A percentile compares a stretch with the other conserved stretches of the same genome.
These are phyloP conservation scores for Pichia kudriavzevii DNA, from an alignment of 1,139 yeast genomes.

Conservation along the genomic window DNA sequence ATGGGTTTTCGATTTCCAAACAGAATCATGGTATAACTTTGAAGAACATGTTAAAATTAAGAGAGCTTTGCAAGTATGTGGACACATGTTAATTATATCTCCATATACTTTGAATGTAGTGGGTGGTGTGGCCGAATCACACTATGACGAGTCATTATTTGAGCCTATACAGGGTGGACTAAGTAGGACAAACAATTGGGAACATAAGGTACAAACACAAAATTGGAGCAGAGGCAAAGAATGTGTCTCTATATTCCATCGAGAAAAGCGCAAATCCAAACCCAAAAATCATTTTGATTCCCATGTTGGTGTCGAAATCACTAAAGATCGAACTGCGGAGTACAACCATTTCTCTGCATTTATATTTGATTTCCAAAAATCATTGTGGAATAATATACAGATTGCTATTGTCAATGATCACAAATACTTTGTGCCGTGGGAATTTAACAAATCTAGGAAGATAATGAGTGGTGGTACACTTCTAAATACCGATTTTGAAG, in stretches of 20 bases:
- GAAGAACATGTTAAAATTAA: slow-evolving; percentile 9
- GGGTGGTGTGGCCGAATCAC: slow-evolving; percentile 25
- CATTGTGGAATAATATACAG: slow-evolving; percentile 13
- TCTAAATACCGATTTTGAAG: background rate
- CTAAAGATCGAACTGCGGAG: background rate
- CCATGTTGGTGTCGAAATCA: background rate
- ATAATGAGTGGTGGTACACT: slow-evolving; percentile 4
- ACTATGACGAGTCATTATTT: slow-evolving; percentile 7
- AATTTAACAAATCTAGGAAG: background rate
- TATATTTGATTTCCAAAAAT: slow-evolving; percentile 10
- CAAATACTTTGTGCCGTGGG: slow-evolving; percentile 10
- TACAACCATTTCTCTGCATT: slow-evolving; percentile 10
- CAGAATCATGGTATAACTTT: slow-evolving; percentile 33
- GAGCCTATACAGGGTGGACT: slow-evolving; percentile 11
- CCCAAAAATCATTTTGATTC: background rate
- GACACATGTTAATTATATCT: slow-evolving; percentile 21
- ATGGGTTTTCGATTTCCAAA: slow-evolving; percentile 40
- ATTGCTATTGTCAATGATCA: slow-evolving; percentile 10
- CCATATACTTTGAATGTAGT: slow-evolving; percentile 24
- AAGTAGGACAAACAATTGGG: background rate
- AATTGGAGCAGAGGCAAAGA: slow-evolving; percentile 6
- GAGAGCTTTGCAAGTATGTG: slow-evolving; percentile 20
- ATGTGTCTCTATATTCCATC: slow-evolving; percentile 4
- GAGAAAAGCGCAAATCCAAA: background rate
- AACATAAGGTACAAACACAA: slow-evolving; percentile 1